Base-by-base conservation (phyloP, 352 stramenopile genomes). In the Phytophthora megakarya region DNA sequence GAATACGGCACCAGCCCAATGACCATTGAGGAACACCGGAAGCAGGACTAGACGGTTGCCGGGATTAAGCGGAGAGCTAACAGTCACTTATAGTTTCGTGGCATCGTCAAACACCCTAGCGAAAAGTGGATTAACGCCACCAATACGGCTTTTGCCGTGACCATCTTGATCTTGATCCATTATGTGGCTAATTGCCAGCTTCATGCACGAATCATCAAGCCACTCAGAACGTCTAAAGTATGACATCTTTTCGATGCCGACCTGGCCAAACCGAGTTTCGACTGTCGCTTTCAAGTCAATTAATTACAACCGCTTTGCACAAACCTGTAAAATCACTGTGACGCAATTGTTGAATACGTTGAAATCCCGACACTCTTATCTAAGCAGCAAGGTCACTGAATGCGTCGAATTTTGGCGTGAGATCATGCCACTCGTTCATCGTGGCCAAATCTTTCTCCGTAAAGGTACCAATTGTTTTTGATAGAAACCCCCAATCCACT, bases 1-100 rank as follows among this genome's bases (percentile, higher is more conserved):
- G 25, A 59, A 59, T 13, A 49, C 38, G 11, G 23, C 38, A n/a
- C 50, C 50, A 5, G 50, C 38, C 38, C 50, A 59, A 15, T 59
- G 50, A n/a, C 10, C 16, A 15, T 49, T 18, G 2, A 59, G 38
- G n/a, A n/a, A n/a, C 3, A 50, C 38, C 15, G 50, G 50, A 9
- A 49, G 7, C 2, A 59, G 23, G 9, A 59, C 38, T 1, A 59
- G 16, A 7, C 38, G 8, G n/a, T 56, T 56, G 16, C 33, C 48
- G 5, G 12, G 23, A 9, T 33, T 22, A 49, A 59, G 25, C 6
- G 52, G 40, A 4, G 52, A 37, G 13, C 5, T 52, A 18, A 28
- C 26, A 38, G 50, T 60, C n/a, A 49, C 3, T 23, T 50, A 12
- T 2, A 6, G 33, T 16, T 57, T 57, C 33, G 18, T 19, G 35